Percentiles rank a stretch among this genome's conserved stretches.
phyloP scores from a whole-genome alignment of 805 yeast species.

The Wickerhamomyces sydowiorum region DNA sequence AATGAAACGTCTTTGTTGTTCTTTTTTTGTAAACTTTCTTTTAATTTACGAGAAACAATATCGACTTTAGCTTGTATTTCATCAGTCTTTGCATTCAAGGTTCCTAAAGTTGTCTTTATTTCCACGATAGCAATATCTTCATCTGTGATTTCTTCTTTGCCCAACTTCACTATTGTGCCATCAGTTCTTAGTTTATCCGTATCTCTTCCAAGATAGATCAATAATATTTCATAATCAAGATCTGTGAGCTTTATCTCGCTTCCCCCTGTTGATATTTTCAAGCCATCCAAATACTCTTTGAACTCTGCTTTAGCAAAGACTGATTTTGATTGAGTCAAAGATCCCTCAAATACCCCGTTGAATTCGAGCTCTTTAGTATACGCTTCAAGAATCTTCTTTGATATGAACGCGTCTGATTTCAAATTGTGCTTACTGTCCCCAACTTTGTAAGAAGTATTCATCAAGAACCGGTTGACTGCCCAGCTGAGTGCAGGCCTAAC shows the following conservation, averaged over 20 bases:
- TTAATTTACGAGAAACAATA: slow-evolving; percentile 11
- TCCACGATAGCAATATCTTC: slow-evolving; percentile 28
- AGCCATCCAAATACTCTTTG: slow-evolving; percentile 1
- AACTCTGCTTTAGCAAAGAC: slow-evolving; percentile 13
- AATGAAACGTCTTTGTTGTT: slow-evolving; percentile 25
- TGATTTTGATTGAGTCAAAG: slow-evolving; percentile 2
- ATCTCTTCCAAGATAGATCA: slow-evolving; percentile 18
- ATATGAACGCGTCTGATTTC: slow-evolving; percentile 15
- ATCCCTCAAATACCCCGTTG: not conserved
- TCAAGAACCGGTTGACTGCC: slow-evolving; percentile 17
- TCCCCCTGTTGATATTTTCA: slow-evolving; percentile 5
- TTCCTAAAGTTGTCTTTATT: slow-evolving; percentile 23
- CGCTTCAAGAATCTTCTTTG: slow-evolving; percentile 13
- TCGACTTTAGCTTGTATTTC: slow-evolving; percentile 18
- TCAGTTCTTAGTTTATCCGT: slow-evolving; percentile 6
- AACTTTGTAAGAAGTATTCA: slow-evolving; percentile 17
- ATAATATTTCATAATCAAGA: slow-evolving; percentile 15
- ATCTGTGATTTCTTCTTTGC: slow-evolving; percentile 22
- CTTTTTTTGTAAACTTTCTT: slow-evolving; percentile 12
- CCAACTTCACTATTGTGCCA: slow-evolving; percentile 17
- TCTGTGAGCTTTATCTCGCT: slow-evolving; percentile 5
- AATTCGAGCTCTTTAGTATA: slow-evolving; percentile 6
- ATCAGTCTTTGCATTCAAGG: slow-evolving; percentile 16
- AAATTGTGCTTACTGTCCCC: slow-evolving; percentile 12
- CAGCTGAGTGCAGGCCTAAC: slow-evolving; percentile 17